These are phyloP conservation scores for Hygrophila difformis DNA, from an alignment of 257 asterid species.

Conservation along the genomic window DNA sequence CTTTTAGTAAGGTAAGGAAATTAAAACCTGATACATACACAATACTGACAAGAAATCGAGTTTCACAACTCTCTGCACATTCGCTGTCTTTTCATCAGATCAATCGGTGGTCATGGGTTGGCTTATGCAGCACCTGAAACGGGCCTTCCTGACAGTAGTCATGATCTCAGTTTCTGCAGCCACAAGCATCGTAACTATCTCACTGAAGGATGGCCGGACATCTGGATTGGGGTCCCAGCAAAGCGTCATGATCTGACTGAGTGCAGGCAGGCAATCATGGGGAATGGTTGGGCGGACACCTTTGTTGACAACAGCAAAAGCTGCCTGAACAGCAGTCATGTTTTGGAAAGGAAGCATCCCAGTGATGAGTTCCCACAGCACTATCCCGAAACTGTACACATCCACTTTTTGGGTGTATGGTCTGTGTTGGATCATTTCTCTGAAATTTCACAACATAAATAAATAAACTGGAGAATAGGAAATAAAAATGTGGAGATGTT, in stretches of 20 bases:
- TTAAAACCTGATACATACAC: neutral
- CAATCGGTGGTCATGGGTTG: slow-evolving; percentile 83
- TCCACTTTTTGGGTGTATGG: slow-evolving; percentile 93
- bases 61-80: neutral
- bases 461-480: slow-evolving; percentile 10
- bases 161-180: slow-evolving; percentile 82
- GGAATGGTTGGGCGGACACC: slow-evolving; percentile 91
- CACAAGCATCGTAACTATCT: slow-evolving; percentile 86
- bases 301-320: slow-evolving; percentile 94
- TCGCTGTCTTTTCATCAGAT: neutral
- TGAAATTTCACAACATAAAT: slow-evolving; percentile 29
- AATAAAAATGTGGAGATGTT: too few species aligned
- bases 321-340: slow-evolving; percentile 99
- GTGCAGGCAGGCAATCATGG: slow-evolving; percentile 63
- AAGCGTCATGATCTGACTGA: slow-evolving; percentile 77
- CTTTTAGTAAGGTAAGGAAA: neutral
- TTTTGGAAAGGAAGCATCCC: slow-evolving; percentile 97
- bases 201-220: slow-evolving; percentile 74
- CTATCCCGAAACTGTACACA: slow-evolving; percentile 94
- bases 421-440: slow-evolving; percentile 99
- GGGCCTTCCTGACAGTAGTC: slow-evolving; percentile 89
- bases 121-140: slow-evolving; percentile 96
- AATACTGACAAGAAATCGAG: neutral
- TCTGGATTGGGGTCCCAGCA: slow-evolving; percentile 94
- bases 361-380: slow-evolving; percentile 92